Conservation (phyloP, 1,284 basidiomycete genomes). For the Leccinum griseonigrum region DNA sequence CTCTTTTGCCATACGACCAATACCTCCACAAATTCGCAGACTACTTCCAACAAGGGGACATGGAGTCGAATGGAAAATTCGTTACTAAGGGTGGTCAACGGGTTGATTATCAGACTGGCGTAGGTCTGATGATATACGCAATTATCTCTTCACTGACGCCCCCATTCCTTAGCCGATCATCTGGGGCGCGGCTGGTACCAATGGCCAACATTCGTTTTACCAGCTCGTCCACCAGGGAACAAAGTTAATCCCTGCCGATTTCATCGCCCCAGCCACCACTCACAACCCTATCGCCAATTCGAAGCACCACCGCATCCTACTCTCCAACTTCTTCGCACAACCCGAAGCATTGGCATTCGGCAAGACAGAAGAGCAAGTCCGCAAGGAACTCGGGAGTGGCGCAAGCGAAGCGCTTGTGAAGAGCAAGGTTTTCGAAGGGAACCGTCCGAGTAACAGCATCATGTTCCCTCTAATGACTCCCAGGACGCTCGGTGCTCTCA, state of each 20-base stretch:
- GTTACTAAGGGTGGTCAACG: slow-evolving; percentile 92
- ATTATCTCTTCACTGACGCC: slow-evolving; percentile 6
- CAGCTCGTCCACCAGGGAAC: slow-evolving; percentile 96
- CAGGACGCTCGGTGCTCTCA: slow-evolving; percentile 81
- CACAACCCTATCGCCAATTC: slow-evolving; percentile 87
- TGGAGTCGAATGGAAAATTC: slow-evolving; percentile 99
- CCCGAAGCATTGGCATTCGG: slow-evolving; percentile 97
- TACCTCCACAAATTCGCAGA: slow-evolving; percentile 99
- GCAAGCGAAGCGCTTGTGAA: slow-evolving; percentile 87
- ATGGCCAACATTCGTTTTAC: slow-evolving; percentile 99
- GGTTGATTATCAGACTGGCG: slow-evolving; percentile 95
- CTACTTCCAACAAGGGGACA: slow-evolving; percentile 99
- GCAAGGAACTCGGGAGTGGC: slow-evolving; percentile 74
- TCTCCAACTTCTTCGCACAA: slow-evolving; percentile 98
- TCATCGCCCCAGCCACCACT: slow-evolving; percentile 91
- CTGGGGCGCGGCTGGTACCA: slow-evolving; percentile 98
- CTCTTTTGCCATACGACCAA: slow-evolving; percentile 95
- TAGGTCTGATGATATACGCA: slow-evolving; percentile 39
- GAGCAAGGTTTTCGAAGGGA: slow-evolving; percentile 98
- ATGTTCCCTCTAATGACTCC: slow-evolving; percentile 94
- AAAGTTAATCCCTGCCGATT: slow-evolving; percentile 92
- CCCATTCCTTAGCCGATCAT: slow-evolving; percentile 76
- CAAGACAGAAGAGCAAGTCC: slow-evolving; percentile 90
- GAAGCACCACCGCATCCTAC: slow-evolving; percentile 95
- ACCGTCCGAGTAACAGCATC: slow-evolving; percentile 96